phyloP scores from a whole-genome alignment of 306 rosid genomes.

The Erythrophleum fordii region DNA sequence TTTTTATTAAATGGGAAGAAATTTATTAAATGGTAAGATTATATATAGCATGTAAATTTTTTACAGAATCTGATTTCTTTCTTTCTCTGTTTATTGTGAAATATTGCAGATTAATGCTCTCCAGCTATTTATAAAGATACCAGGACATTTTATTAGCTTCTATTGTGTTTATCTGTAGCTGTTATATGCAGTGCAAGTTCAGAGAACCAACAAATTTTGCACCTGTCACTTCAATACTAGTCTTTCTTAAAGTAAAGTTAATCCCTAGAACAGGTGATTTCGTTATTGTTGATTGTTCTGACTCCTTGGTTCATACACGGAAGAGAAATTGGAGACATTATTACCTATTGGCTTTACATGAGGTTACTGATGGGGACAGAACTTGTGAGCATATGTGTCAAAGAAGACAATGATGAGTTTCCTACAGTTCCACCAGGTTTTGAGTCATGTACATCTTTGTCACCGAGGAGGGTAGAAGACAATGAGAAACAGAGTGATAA shows the following conservation, averaged over 20 bases:
- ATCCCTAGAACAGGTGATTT: slow-evolving; percentile 7
- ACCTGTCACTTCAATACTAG: slow-evolving; percentile 22
- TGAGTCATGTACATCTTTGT: slow-evolving; percentile 82
- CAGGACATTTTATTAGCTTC: slow-evolving; percentile 39
- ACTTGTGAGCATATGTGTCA: slow-evolving; percentile 74
- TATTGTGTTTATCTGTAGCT: slow-evolving; percentile 39
- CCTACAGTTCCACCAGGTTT: slow-evolving; percentile 98
- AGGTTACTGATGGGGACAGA: slow-evolving; percentile 81
- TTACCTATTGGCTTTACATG: slow-evolving; percentile 30
- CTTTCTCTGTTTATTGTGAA: slow-evolving; percentile 22
- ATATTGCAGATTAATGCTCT: slow-evolving; percentile 40
- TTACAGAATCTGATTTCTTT: slow-evolving; percentile 16
- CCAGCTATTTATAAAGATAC: slow-evolving; percentile 32
- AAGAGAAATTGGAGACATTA: slow-evolving; percentile 28
- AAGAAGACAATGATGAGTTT: slow-evolving; percentile 89
- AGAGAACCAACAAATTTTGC: slow-evolving; percentile 17
- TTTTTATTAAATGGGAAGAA: no score
- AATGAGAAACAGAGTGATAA: slow-evolving; percentile 53
- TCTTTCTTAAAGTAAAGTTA: slow-evolving; percentile 39
- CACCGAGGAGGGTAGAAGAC: slow-evolving; percentile 60
- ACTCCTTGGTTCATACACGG: slow-evolving; percentile 40
- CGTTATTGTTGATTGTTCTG: slow-evolving; percentile 31
- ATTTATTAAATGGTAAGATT: neutral
- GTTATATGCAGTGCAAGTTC: slow-evolving; percentile 28
- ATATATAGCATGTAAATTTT: slow-evolving; percentile 11